Conservation (phyloP, 1,284 basidiomycete genomes). For the Ganoderma sp. region DNA sequence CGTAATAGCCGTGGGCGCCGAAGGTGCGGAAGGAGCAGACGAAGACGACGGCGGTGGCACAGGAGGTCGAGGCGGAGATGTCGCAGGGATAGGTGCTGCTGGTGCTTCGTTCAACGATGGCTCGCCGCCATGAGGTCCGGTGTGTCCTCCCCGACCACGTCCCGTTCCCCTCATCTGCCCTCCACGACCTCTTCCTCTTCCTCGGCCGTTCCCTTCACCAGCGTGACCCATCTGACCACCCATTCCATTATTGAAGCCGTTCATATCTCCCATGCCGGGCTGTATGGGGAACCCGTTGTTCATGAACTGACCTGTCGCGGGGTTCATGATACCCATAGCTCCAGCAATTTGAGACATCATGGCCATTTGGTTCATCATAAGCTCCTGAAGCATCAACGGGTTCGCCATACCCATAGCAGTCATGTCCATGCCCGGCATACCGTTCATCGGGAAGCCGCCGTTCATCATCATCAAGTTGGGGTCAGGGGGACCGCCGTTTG, state of each 20-base stretch:
- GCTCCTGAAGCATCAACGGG: conserved; percentile 77
- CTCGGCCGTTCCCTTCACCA: conserved; percentile 2
- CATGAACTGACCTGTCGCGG: conserved; percentile 56
- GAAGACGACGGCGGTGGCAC: conserved; percentile 29
- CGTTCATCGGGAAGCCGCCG: conserved; percentile 51
- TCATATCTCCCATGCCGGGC: conserved; percentile 35
- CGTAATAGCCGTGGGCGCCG: conserved; percentile 44
- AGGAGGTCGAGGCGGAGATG: conserved; percentile 24
- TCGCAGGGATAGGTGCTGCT: conserved; percentile 10
- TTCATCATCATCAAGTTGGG: conserved; percentile 62
- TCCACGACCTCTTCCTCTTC: conserved; percentile 29
- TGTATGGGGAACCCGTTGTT: conserved; percentile 23
- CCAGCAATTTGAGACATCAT: conserved; percentile 84
- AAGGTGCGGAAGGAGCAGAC: conserved; percentile 38
- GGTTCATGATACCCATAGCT: conserved; percentile 73
- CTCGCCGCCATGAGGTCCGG: conserved; percentile 28
- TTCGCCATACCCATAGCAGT: conserved; percentile 63
- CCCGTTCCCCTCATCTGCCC: conserved; percentile 32
- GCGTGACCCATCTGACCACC: conserved; percentile 1
- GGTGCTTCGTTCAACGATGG: conserved; percentile 15
- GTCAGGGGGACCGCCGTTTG: conserved; percentile 54
- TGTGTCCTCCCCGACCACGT: conserved; percentile 44
- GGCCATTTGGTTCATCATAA: conserved; percentile 87
- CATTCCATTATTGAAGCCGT: conserved; percentile 7
- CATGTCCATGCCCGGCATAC: conserved; percentile 68